Percentiles rank a stretch among this genome's conserved stretches.
Conservation (phyloP, 257 asterid genomes). For the Phtheirospermum japonicum region DNA sequence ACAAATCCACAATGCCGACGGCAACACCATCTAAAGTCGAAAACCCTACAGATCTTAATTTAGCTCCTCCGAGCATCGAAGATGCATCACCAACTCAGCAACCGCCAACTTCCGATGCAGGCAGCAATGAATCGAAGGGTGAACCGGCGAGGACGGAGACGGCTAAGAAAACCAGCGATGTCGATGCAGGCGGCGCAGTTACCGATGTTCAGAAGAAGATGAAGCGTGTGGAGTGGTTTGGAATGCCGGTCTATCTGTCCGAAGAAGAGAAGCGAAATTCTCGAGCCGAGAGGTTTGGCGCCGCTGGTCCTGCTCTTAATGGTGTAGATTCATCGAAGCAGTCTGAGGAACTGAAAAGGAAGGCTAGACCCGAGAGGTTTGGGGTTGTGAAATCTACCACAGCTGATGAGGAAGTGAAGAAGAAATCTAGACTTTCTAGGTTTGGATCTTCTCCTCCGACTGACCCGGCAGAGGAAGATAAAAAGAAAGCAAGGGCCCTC, state of each 20-base stretch:
- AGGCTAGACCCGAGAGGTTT: conserved; percentile 19
- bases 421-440: conserved; percentile 89
- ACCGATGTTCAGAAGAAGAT: conserved; percentile 87
- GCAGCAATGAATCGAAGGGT: too few species aligned
- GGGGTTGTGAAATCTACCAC: conserved; percentile 54
- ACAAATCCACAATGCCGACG: too few species aligned
- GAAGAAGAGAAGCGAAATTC: conserved; percentile 84
- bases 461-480: conserved; percentile 75
- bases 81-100: too few species aligned
- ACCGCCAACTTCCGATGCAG: too few species aligned
- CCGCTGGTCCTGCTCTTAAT: conserved; percentile 39
- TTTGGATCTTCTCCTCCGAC: conserved; percentile 49
- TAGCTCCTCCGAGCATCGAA: too few species aligned
- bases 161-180: too few species aligned
- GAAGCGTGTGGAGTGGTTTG: conserved; percentile 91
- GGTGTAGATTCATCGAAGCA: conserved; percentile 55
- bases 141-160: too few species aligned
- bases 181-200: too few species aligned
- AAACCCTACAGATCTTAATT: too few species aligned
- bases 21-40: too few species aligned
- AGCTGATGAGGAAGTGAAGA: conserved; percentile 70
- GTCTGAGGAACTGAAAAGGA: conserved; percentile 22
- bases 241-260: conserved; percentile 70
- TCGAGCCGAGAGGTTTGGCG: conserved; percentile 96
- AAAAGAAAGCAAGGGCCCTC: conserved; percentile 90